Conservation (phyloP, 2,329 filamentous ascomycete genomes). For the Mycosphaerella sp. region DNA sequence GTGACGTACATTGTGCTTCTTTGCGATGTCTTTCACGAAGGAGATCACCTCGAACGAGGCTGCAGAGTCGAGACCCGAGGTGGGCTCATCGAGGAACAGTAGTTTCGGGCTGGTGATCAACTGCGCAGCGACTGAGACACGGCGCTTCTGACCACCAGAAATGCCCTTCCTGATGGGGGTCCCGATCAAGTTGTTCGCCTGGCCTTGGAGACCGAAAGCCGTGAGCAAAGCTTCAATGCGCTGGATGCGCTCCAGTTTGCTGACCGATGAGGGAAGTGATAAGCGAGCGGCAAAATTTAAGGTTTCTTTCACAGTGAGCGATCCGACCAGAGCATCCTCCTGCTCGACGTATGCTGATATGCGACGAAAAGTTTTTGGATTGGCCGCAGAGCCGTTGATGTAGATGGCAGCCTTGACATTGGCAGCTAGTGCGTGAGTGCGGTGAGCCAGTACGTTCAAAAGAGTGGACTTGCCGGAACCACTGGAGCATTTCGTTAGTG, state of each 20-base stretch:
- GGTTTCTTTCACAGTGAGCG: slow-evolving; percentile 73
- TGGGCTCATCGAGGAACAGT: slow-evolving; percentile 78
- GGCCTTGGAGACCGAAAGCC: slow-evolving; percentile 65
- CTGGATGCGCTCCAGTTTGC: slow-evolving; percentile 53
- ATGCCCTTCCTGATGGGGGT: slow-evolving; percentile 79
- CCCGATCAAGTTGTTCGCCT: slow-evolving; percentile 67
- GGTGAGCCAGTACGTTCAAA: slow-evolving; percentile 68
- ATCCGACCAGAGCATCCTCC: slow-evolving; percentile 76
- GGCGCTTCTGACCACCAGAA: slow-evolving; percentile 76
- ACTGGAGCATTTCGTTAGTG: slow-evolving; percentile 30
- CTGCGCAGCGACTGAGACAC: slow-evolving; percentile 72
- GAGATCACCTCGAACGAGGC: slow-evolving; percentile 70
- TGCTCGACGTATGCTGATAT: slow-evolving; percentile 79
- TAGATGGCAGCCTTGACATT: slow-evolving; percentile 50
- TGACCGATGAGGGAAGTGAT: slow-evolving; percentile 47
- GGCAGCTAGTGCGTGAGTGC: slow-evolving; percentile 49
- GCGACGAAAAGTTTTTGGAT: slow-evolving; percentile 53
- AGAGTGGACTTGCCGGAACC: slow-evolving; percentile 75
- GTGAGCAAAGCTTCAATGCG: slow-evolving; percentile 62
- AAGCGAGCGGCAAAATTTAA: slow-evolving; percentile 71
- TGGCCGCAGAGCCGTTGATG: slow-evolving; percentile 57
- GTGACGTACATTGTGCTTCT: slow-evolving; percentile 54
- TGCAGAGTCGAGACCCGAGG: slow-evolving; percentile 73
- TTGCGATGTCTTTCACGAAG: slow-evolving; percentile 62
- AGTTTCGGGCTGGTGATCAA: slow-evolving; percentile 76